These are phyloP conservation scores for Poa pratensis DNA, from an alignment of 176 grass and related monocot genomes.

Conservation along the genomic window DNA sequence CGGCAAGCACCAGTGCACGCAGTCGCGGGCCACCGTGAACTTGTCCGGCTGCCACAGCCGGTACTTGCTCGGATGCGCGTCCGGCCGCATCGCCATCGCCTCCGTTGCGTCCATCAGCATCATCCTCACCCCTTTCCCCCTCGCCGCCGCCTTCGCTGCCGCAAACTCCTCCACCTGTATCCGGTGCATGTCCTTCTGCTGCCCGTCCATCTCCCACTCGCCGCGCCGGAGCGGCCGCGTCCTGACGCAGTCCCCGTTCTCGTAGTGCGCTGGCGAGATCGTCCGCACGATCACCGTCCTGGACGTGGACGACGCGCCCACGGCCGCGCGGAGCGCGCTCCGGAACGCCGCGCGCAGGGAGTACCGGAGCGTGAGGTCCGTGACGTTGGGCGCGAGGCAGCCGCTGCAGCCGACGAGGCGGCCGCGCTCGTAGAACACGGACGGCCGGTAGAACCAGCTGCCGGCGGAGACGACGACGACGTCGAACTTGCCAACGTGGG, in stretches of 20 bases:
- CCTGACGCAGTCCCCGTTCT: slow-evolving; percentile 58
- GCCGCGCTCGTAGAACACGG: slow-evolving; percentile 48
- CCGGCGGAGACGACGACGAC: slow-evolving; percentile 57
- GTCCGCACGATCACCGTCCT: slow-evolving; percentile 54
- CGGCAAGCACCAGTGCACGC: slow-evolving; percentile 70
- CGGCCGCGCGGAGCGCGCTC: slow-evolving; percentile 35
- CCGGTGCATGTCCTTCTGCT: slow-evolving; percentile 54
- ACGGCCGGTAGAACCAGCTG: slow-evolving; percentile 61
- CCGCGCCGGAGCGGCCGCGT: slow-evolving; percentile 38
- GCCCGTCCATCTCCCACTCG: slow-evolving; percentile 43
- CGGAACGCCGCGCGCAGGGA: slow-evolving; percentile 45
- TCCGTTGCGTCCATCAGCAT: slow-evolving; percentile 48
- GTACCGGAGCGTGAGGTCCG: slow-evolving; percentile 53
- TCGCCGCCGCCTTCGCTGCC: slow-evolving; percentile 28
- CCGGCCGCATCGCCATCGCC: slow-evolving; percentile 47
- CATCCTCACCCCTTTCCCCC: slow-evolving; percentile 7
- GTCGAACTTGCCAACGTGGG: slow-evolving; percentile 39
- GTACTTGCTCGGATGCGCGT: slow-evolving; percentile 62
- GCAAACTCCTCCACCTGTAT: slow-evolving; percentile 54
- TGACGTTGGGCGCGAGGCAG: slow-evolving; percentile 43
- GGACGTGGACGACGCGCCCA: background rate
- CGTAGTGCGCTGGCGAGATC: slow-evolving; percentile 67
- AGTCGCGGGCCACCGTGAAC: slow-evolving; percentile 45
- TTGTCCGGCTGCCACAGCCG: slow-evolving; percentile 35
- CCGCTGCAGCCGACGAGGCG: slow-evolving; percentile 54